These are phyloP conservation scores for Rhizopus delemar DNA, from an alignment of 371 early-diverging fungal species.

Conservation along the genomic window DNA sequence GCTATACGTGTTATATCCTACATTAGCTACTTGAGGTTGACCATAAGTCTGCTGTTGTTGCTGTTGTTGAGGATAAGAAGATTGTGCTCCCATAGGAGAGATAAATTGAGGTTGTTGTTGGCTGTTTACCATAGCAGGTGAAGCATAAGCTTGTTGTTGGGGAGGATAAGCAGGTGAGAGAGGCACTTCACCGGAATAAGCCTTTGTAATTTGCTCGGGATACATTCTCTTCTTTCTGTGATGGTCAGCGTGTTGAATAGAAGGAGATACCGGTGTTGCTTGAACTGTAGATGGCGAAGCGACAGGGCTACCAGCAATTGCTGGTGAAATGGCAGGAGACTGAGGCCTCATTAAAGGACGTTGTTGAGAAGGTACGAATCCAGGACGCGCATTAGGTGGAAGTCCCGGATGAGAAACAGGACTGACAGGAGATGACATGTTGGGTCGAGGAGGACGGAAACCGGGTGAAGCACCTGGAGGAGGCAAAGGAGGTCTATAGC, in stretches of 20 bases:
- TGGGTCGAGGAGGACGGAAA: conserved; percentile 35
- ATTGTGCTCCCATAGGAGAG: conserved; percentile 29
- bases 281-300: conserved; percentile 14
- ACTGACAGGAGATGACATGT: conserved; percentile 27
- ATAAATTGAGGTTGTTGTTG: conserved; percentile 29
- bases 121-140: conserved; percentile 18
- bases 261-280: conserved; percentile 7
- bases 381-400: conserved; percentile 30
- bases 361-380: conserved; percentile 15
- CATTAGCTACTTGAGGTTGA: conserved; percentile 33
- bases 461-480: conserved; percentile 20
- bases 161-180: conserved; percentile 18
- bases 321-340: conserved; percentile 17
- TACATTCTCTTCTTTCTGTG: conserved; percentile 61
- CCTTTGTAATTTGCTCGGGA: conserved; percentile 57
- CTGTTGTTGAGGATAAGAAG: conserved; percentile 24
- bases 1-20: conserved; percentile 25
- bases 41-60: conserved; percentile 24
- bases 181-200: conserved; percentile 41
- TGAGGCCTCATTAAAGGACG: conserved; percentile 31
- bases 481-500: conserved; percentile 18
- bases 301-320: not conserved
- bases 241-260: conserved; percentile 26
- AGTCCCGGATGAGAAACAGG: conserved; percentile 26
- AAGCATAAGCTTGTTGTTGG: conserved; percentile 22